Conservation (phyloP, 2,329 filamentous ascomycete genomes). For the Aureobasidium sp. region DNA sequence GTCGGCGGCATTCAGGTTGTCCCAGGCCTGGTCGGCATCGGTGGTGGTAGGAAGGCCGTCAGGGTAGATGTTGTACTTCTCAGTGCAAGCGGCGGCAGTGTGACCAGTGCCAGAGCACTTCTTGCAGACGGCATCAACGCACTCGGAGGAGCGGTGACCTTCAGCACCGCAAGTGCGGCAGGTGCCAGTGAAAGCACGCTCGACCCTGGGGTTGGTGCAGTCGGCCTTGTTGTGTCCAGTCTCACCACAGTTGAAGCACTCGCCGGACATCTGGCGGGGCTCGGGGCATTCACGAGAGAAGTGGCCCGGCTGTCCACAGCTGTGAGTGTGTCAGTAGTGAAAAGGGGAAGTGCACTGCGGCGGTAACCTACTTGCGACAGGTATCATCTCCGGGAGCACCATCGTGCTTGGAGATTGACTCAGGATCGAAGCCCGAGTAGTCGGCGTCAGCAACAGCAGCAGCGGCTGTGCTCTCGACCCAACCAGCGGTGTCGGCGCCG, state of each 20-base stretch:
- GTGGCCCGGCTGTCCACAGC: constrained; percentile 36
- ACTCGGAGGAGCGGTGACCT: constrained; percentile 53
- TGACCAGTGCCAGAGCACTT: constrained; percentile 54
- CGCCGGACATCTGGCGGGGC: constrained; percentile 41
- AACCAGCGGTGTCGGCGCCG: not conserved
- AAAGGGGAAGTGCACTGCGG: not conserved
- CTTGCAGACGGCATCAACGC: constrained; percentile 55
- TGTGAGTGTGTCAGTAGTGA: constrained; percentile 25
- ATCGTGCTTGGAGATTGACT: constrained; percentile 7
- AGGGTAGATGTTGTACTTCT: constrained; percentile 50
- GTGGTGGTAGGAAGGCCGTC: constrained; percentile 32
- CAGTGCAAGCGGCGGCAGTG: constrained; percentile 46
- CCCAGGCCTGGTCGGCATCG: constrained; percentile 49
- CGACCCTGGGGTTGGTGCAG: constrained; percentile 48
- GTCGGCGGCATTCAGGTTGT: constrained; percentile 44
- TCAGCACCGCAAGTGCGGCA: constrained; percentile 50
- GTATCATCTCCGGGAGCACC: constrained; percentile 17
- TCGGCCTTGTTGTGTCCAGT: constrained; percentile 54
- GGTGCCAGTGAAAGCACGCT: constrained; percentile 44
- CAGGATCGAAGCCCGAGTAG: not conserved
- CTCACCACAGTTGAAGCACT: constrained; percentile 54
- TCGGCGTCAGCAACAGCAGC: not conserved
- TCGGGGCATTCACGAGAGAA: constrained; percentile 27
- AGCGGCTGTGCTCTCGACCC: not conserved
- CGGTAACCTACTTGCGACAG: constrained; percentile 33